These are phyloP conservation scores for Psilocybe tampanensis DNA, from an alignment of 768 basidiomycete species.

Conservation along the genomic window DNA sequence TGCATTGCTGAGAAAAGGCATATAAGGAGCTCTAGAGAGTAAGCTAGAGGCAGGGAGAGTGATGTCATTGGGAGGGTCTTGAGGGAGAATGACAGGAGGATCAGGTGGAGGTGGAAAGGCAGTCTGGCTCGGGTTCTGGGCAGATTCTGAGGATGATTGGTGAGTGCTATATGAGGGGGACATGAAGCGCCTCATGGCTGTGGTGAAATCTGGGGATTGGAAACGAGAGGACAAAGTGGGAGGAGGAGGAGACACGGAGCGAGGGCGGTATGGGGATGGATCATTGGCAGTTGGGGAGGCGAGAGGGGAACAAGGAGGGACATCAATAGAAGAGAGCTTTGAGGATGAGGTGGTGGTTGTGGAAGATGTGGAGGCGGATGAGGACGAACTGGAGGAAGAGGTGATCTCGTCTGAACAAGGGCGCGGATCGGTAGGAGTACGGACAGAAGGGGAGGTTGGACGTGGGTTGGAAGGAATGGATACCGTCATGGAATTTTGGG, in stretches of 20 bases:
- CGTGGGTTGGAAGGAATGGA: background rate
- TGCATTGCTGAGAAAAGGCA: slow-evolving; percentile 63
- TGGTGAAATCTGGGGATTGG: slow-evolving; percentile 6
- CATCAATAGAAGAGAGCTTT: background rate
- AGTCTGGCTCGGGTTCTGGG: background rate
- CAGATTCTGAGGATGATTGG: slow-evolving; percentile 11
- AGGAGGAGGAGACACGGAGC: slow-evolving; percentile 22
- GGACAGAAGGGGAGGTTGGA: background rate
- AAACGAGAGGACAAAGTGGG: slow-evolving; percentile 7
- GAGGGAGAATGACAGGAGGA: slow-evolving; percentile 58
- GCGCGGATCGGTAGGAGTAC: slow-evolving; percentile 7
- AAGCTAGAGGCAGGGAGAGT: background rate
- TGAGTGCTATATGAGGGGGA: slow-evolving; percentile 2
- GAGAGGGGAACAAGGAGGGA: background rate
- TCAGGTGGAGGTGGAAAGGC: slow-evolving; percentile 43
- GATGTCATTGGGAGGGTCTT: slow-evolving; percentile 24
- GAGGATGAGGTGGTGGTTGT: slow-evolving; percentile 1
- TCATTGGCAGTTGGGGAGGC: slow-evolving; percentile 3
- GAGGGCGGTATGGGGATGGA: slow-evolving; percentile 19
- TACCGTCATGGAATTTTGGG: background rate
- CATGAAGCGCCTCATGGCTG: slow-evolving; percentile 25
- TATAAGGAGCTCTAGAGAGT: slow-evolving; percentile 23
- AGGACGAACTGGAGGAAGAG: slow-evolving; percentile 14
- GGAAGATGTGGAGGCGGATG: slow-evolving; percentile 5
- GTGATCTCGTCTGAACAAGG: slow-evolving; percentile 4